Evolutionary conservation across 1,284 basidiomycete genomes (phyloP).

Genomic region (Cryptococcus sp.): DNA sequence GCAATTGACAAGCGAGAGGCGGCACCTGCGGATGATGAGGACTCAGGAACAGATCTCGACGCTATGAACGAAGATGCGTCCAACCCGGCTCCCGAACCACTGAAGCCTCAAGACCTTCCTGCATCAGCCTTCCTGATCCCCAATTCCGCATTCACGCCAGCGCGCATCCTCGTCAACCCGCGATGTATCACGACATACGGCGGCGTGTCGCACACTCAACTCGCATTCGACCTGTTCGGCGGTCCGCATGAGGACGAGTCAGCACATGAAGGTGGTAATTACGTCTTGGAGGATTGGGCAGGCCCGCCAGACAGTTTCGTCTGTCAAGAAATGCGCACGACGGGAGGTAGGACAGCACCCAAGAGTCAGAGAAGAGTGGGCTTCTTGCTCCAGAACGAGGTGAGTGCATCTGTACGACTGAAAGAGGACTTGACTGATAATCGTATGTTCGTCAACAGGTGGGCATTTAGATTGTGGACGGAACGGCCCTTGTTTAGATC

Average conservation of each 20-base stretch:
- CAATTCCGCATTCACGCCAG: conserved; percentile 83
- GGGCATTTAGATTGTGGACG: too few relatives aligned
- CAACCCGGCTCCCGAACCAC: conserved; percentile 48
- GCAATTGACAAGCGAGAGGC: conserved; percentile 6
- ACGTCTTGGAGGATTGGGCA: conserved; percentile 87
- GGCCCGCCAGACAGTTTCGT: conserved; percentile 93
- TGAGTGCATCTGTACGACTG: too few relatives aligned
- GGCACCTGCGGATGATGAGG: conserved; percentile 55
- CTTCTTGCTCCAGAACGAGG: conserved; percentile 72
- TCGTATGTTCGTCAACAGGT: too few relatives aligned
- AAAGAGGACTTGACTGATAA: too few relatives aligned
- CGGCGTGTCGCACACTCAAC: conserved; percentile 87
- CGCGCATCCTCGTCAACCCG: conserved; percentile 88
- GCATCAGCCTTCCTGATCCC: conserved; percentile 65
- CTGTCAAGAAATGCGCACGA: conserved; percentile 92
- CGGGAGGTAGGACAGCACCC: conserved; percentile 83
- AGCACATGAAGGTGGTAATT: conserved; percentile 61
- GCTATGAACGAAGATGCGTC: conserved; percentile 68
- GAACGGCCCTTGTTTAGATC: too few relatives aligned
- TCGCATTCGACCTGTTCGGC: conserved; percentile 88
- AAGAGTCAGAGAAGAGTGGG: conserved; percentile 85
- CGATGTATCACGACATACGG: conserved; percentile 95
- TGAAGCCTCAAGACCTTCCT: conserved; percentile 47
- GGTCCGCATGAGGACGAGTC: conserved; percentile 59
- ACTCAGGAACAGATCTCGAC: conserved; percentile 83